phyloP scores from a whole-genome alignment of 352 stramenopile genomes.

The Pythium sukuiense region DNA sequence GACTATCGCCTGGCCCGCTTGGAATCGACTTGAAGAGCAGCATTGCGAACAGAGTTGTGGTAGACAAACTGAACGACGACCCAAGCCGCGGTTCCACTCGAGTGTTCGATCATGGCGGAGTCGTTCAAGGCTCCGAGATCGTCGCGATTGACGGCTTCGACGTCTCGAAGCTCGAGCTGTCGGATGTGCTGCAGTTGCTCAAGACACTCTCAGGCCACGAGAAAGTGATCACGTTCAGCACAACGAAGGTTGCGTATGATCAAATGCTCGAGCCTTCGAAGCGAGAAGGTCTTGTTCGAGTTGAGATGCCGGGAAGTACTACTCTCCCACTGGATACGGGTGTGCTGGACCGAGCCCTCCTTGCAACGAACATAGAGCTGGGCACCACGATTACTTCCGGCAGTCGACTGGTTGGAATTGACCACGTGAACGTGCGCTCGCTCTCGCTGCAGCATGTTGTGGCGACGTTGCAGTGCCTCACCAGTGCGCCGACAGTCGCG shows the following conservation, averaged over 20 bases:
- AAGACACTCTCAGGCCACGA: slow-evolving; percentile 38
- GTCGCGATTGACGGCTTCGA: slow-evolving; percentile 54
- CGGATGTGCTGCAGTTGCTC: slow-evolving; percentile 40
- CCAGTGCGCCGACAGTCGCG: slow-evolving; percentile 21
- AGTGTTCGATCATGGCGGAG: slow-evolving; percentile 45
- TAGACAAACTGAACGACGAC: slow-evolving; percentile 46
- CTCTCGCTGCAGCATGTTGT: slow-evolving; percentile 39
- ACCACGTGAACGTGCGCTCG: slow-evolving; percentile 43
- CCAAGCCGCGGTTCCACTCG: slow-evolving; percentile 31
- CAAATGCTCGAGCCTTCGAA: slow-evolving; percentile 29
- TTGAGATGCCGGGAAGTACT: slow-evolving; percentile 1
- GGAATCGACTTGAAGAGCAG: slow-evolving; percentile 55
- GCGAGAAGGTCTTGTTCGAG: neutral
- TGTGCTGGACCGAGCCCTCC: slow-evolving; percentile 21
- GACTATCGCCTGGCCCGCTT: slow-evolving; percentile 43
- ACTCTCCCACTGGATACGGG: slow-evolving; percentile 17
- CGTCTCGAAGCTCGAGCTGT: slow-evolving; percentile 35
- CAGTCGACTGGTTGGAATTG: slow-evolving; percentile 51
- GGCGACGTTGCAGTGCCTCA: slow-evolving; percentile 34
- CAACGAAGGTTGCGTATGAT: slow-evolving; percentile 35
- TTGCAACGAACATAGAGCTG: slow-evolving; percentile 21
- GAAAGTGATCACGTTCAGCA: slow-evolving; percentile 65
- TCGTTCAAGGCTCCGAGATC: slow-evolving; percentile 48
- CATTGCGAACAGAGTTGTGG: slow-evolving; percentile 40
- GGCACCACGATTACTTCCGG: slow-evolving; percentile 30